Base-by-base conservation (phyloP, 2,329 filamentous ascomycete genomes). In the Scedosporium aurantiacum region DNA sequence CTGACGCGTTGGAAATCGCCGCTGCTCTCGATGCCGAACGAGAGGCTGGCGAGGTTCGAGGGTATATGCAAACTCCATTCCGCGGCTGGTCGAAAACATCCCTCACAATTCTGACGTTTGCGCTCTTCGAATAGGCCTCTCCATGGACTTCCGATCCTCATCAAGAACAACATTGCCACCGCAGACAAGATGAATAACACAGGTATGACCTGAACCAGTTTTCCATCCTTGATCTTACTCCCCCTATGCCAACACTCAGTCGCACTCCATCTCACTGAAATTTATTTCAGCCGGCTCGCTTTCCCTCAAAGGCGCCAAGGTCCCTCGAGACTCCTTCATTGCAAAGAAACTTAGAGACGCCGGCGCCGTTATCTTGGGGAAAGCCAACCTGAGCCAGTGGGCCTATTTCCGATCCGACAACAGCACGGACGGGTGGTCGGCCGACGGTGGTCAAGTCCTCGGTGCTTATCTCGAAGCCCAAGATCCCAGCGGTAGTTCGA, bases 121-220 rank as follows among this genome's bases (percentile, higher is more conserved):
- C 16, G 10, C 1, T 37, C 4, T 27, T 57, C 12, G 2, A 3
- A 21, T 27, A 58, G 57, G 18, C 81, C 82, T 0, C 72, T 87
- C 0, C 83, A 87, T 68, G 85, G 85, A 1, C 78, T 88, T 2
- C 85, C 85, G 0, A 79, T 88, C 50, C 71, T 87, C 3, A 78
- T 87, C 72, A 87, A 88, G 71, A 82, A 86, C 70, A 86, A 85
- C 68, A 85, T 86, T 63, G 84, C 80, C 27, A 87, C 84, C 0
- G 69, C 72, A 1, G 84, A 86, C 67, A 68, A 76, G 64, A 84
- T 85, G 81, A 80, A 83, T 67, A 86, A 82, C 61, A 84, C 69
- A 7, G 66, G 68, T 64, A 60, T 60, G 61, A 23, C 16, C 50
- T 23, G 7, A 54, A 23, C 18, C 43, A 47, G 4, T 3, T 27